Conservation (phyloP, 2,329 filamentous ascomycete genomes). For the Trichoderma harzianum region DNA sequence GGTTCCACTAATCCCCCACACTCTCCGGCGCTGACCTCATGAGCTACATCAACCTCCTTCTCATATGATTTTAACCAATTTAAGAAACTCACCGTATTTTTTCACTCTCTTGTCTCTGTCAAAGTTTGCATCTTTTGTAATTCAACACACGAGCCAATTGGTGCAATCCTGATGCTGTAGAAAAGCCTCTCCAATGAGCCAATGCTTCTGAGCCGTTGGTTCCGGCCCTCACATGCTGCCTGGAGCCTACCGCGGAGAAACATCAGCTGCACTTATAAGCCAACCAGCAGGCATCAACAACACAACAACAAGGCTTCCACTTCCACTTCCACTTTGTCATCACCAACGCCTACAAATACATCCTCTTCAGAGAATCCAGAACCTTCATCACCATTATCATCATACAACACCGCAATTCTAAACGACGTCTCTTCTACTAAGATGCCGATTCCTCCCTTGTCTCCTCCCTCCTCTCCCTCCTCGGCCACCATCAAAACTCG, state of each 20-base stretch:
- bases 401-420: not conserved
- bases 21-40: not conserved
- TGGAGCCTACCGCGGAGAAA: not conserved
- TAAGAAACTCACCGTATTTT: not conserved
- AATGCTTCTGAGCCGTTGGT: not conserved
- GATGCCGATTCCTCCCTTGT: not conserved
- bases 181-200: not conserved
- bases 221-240: not conserved
- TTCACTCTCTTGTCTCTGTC: not conserved
- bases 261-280: not conserved
- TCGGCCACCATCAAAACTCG: slow-evolving; percentile 32
- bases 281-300: not conserved
- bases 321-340: not conserved
- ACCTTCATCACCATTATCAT: no score
- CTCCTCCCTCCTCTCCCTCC: not conserved
- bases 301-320: not conserved
- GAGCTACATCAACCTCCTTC: not conserved
- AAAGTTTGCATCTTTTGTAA: not conserved
- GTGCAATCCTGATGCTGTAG: not conserved
- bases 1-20: not conserved
- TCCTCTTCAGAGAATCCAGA: not conserved
- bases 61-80: not conserved
- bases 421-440: not conserved
- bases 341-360: not conserved
- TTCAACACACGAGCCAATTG: not conserved